Evolutionary conservation across 495 filamentous ascomycete genomes (phyloP), one percentile per base, ranked within the genome.

Genomic region (Xylaria castorea): DNA sequence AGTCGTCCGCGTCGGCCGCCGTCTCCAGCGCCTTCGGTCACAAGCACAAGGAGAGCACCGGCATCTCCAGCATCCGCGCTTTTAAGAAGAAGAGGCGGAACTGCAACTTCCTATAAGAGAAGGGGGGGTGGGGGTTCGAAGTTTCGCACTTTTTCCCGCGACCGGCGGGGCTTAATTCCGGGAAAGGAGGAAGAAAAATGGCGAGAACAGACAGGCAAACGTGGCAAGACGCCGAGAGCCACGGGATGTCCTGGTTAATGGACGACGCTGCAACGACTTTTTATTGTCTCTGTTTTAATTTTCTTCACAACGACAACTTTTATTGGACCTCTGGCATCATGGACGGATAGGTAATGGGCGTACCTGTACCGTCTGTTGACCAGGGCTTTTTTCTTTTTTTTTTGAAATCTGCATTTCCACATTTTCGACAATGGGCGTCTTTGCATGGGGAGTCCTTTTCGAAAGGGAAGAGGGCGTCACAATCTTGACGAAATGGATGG

Each of bases 91-190:
- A 88, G 86, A 96, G 90, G 85, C 85, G 89, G 70, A 87, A 84
- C 71, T 94, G 92, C 86, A 90, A 87, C 80, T 89, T 93, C 76
- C 82, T 94, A 77, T 94, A 85, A 89, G 75, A 68, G 58, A 71
- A 50, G 14, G 16, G 36, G 53, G 32, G 27, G 27, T 53, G 20
- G n/a, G n/a, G n/a, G n/a, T n/a, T n/a, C n/a, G n/a, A n/a, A n/a
- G n/a, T n/a, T 16, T 62, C 50, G 53, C 61, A 66, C n/a, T n/a
- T n/a, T 38, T 66, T 71, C 46, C 22, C 25, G 38, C 36, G 44
- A 67, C 34, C 65, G 65, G 51, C 46, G 38, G 38, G 38, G 7
- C 38, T 8, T 42, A 8, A 42, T 20, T n/a, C 40, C 34, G 27
- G 7, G n/a, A 64, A 62, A 36, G 12, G 30, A 30, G 34, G 42